Percentiles rank a stretch among this genome's conserved stretches.
phyloP scores from a whole-genome alignment of 176 grass and related monocot species.

The Phyllostachys edulis region DNA sequence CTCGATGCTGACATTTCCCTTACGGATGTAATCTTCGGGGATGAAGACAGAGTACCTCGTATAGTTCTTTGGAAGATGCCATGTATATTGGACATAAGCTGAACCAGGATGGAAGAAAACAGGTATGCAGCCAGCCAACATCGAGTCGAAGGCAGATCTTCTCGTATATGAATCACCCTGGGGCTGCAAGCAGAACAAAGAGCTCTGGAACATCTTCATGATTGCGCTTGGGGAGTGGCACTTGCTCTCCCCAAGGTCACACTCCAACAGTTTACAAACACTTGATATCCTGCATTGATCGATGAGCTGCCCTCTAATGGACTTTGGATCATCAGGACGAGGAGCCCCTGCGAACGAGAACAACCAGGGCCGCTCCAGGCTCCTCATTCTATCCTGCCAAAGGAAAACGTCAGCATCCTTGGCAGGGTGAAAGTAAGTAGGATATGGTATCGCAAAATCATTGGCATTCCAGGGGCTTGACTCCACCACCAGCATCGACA shows the following conservation, averaged over 20 bases:
- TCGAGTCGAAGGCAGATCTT: slow-evolving; percentile 92
- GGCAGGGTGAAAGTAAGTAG: slow-evolving; percentile 92
- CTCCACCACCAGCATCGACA: slow-evolving; percentile 98
- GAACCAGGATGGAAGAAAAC: slow-evolving; percentile 99
- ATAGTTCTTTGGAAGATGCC: slow-evolving; percentile 96
- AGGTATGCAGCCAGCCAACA: slow-evolving; percentile 91
- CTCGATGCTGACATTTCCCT: slow-evolving; percentile 69
- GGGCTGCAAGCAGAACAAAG: slow-evolving; percentile 90
- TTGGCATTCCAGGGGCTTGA: slow-evolving; percentile 94
- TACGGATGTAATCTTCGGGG: slow-evolving; percentile 63
- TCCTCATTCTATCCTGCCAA: slow-evolving; percentile 97
- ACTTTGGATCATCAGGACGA: slow-evolving; percentile 79
- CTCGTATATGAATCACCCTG: slow-evolving; percentile 95
- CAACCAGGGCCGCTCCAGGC: slow-evolving; percentile 66
- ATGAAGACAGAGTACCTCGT: slow-evolving; percentile 92
- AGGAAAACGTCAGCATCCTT: slow-evolving; percentile 77
- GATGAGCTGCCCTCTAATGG: slow-evolving; percentile 81
- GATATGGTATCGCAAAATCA: slow-evolving; percentile 89
- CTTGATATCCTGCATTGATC: slow-evolving; percentile 80
- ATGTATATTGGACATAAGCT: slow-evolving; percentile 85
- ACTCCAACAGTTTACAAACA: slow-evolving; percentile 78
- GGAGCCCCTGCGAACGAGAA: slow-evolving; percentile 96
- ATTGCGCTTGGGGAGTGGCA: slow-evolving; percentile 87
- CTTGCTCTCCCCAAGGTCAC: slow-evolving; percentile 94
- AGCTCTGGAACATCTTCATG: slow-evolving; percentile 98